Evolutionary conservation across 257 asterid species (phyloP), one percentile per base, ranked within the genome.

Genomic region (Plantago major): DNA sequence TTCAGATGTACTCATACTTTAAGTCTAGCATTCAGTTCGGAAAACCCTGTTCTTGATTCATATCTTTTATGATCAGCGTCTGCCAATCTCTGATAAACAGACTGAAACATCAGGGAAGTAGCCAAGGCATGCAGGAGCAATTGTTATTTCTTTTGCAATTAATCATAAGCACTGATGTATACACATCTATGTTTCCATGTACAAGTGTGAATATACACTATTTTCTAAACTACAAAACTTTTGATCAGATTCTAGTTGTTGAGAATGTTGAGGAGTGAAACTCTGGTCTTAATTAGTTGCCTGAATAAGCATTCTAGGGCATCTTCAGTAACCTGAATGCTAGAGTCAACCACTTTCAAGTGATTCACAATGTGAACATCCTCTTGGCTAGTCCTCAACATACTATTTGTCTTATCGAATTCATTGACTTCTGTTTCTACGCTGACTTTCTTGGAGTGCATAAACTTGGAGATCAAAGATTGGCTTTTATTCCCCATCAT

Each of bases 241-340:
- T 45, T 17, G 7, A 48, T 38, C 63, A 46, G 11, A 17, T 40
- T 54, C 40, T 58, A 48, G 33, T 66, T 73, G 46, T 64, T 71
- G 53, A 75, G 80, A 47, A 67, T 60, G 52, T 81, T 78, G 44
- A 81, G 84, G 30, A 78, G 73, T 46, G 67, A 56, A 13, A 79
- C 82, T 48, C 85, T 64, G 17, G 76, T 65, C 60, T 58, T 77
- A 52, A 79, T 77, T 48, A 77, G 42, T 58, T 67, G 77, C 30
- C 73, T 79, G 69, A 70, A 75, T 11, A 79, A 12, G n/a, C 54
- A 72, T 42, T 77, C 80, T 2, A 67, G 38, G 45, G 70, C 81
- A 10, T 70, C 60, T 68, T 76, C 85, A 49, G 72, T 37, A 52
- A 62, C 62, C 65, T 48, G 67, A 67, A 68, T 66, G 67, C 66